Base-by-base conservation (phyloP, 148 eudicot species). In the Bassia scoparia region DNA sequence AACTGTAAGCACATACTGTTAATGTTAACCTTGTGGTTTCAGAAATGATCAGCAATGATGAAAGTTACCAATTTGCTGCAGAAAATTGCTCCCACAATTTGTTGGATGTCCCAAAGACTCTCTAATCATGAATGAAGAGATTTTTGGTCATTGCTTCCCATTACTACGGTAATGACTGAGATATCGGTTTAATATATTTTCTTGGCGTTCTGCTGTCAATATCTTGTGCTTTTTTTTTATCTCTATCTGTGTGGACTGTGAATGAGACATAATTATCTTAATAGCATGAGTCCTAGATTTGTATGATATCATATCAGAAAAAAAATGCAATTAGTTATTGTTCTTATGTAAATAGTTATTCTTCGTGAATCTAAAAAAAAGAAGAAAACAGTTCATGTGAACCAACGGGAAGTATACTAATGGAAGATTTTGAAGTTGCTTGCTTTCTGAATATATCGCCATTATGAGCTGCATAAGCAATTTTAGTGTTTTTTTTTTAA, bases 81-180 rank as follows among this genome's bases (percentile, higher is more conserved):
- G 92, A 70, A 83, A 79, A 88, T 88, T 52, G 84, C 85, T 63
- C 92, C 92, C 23, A 84, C 89, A 23, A 67, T 88, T 68, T 88
- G 67, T 31, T 86, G 79, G 87, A 86, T 74, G 85, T 83, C 55
- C 88, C 92, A 10, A 67, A 49, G 83, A 86, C 53, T 81, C 88
- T 17, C 55, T 64, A 70, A 67, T 88, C 46, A 88, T 88, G 92
- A 81, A 58, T 31, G 92, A 88, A 77, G 92, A 88, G 74, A 86
- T 88, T 68, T 88, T 88, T 83, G 92, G 92, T 20, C 92, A 66
- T 76, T 88, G 67, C 82, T 88, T 68, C 92, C 92, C 66, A 86
- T 88, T 71, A 33, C 86, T 82, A 86, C 89, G 12, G 89, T 88
- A 69, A 78, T n/a, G 79, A 27, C n/a, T 15, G 2, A 59, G 35